Base-by-base conservation (phyloP, 179 eudicot species). In the Patellifolia procumbens region DNA sequence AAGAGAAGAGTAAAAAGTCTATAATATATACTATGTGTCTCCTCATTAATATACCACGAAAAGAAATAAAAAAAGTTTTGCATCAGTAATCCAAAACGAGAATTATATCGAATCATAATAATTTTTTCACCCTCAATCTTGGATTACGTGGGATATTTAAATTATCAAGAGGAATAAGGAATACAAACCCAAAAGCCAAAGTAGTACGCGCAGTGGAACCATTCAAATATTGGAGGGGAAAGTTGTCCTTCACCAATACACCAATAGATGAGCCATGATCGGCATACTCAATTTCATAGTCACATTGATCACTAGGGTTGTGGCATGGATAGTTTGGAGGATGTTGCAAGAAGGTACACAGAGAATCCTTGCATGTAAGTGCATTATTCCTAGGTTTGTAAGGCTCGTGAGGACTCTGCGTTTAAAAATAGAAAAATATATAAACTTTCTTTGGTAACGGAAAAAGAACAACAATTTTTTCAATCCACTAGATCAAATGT, bases 191-290 rank as follows among this genome's bases (percentile, higher is more conserved):
- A 66, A 95, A 95, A 26, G 82, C 86, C 56, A 95, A 80, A 48
- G 80, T 68, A 66, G 89, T 92, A 55, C 65, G 74, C 32, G 79
- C 56, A 3, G 56, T 70, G 48, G 84, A 87, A 55, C 97, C 88
- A 77, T 90, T 87, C 74, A 80, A 76, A 37, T 88, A 79, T 22
- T 76, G 85, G 3, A 95, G 76, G 49, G 88, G 79, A 60, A 91
- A 81, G 11, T 56, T 13, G 79, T 95, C 99, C 75, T 81, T 90
- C 51, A 93, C 82, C 51, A 95, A 75, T 55, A 95, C 94, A 8
- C 99, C 99, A 68, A 88, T 17, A 35, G 99, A 95, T 59, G 90
- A 90, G 46, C 98, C 93, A 51, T 78, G 85, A 78, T 95, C 99
- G 2, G 97, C 96, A 78, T 95, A 95, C 78, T 83, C 85, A 69